A percentile compares a stretch with the other conserved stretches of the same genome.
These are phyloP conservation scores for Tranzscheliella williamsii DNA, from an alignment of 1,284 basidiomycete species.

Conservation along the genomic window DNA sequence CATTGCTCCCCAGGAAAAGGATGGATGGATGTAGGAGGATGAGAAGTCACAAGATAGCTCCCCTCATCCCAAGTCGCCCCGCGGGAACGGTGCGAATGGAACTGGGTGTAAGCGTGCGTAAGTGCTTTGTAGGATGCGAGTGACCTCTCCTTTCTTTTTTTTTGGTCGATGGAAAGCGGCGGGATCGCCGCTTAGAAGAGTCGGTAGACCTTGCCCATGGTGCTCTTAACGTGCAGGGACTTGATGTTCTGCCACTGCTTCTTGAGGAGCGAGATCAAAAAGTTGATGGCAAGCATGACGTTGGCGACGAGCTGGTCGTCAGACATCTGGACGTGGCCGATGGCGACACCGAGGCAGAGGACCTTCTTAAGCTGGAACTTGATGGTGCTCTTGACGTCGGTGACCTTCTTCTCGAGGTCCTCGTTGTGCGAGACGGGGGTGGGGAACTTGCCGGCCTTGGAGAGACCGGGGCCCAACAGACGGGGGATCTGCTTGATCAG, in stretches of 20 bases:
- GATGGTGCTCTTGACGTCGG: constrained; percentile 96
- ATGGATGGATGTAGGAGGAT: background rate
- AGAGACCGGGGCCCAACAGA: constrained; percentile 98
- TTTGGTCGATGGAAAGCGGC: too few species aligned
- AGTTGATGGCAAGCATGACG: constrained; percentile 99
- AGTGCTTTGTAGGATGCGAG: constrained; percentile 19
- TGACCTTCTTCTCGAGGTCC: constrained; percentile 88
- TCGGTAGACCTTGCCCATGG: constrained; percentile 98
- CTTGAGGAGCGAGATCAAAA: constrained; percentile 98
- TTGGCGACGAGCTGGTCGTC: constrained; percentile 96
- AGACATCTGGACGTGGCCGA: constrained; percentile 95
- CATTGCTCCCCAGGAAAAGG: background rate
- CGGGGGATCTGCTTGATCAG: constrained; percentile 99
- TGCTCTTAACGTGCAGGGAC: constrained; percentile 96
- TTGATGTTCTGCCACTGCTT: constrained; percentile 99
- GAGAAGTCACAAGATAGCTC: constrained; percentile 43
- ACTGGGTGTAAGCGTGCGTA: constrained; percentile 56
- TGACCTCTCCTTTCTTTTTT: background rate
- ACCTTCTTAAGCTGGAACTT: constrained; percentile 80
- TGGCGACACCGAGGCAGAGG: constrained; percentile 96
- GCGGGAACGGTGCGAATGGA: constrained; percentile 8
- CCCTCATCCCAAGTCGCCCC: constrained; percentile 40
- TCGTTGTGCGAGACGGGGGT: constrained; percentile 87
- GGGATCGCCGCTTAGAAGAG: constrained; percentile 74
- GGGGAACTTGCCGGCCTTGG: constrained; percentile 99